phyloP scores from a whole-genome alignment of 2,329 filamentous ascomycete genomes.

The Xenosphaeropsis pyriputrescens region DNA sequence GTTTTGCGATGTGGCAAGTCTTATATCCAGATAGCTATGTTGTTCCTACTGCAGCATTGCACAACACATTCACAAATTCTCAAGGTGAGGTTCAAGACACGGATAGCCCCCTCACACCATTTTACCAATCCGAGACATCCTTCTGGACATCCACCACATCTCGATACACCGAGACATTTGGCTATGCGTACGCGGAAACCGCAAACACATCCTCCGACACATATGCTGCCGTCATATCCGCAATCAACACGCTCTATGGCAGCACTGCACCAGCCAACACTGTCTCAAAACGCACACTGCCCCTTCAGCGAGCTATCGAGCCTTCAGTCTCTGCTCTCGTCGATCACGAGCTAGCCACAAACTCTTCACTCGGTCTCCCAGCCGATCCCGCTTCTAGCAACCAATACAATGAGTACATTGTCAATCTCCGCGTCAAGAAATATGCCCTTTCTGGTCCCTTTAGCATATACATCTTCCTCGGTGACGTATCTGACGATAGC shows the following conservation, averaged over 20 bases:
- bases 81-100: constrained; percentile 36
- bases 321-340: not conserved
- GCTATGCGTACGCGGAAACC: constrained; percentile 61
- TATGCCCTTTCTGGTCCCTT: constrained; percentile 47
- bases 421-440: constrained; percentile 48
- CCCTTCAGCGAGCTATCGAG: not conserved
- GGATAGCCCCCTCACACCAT: constrained; percentile 47
- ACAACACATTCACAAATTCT: constrained; percentile 43
- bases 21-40: constrained; percentile 58
- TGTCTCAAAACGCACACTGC: not conserved
- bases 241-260: constrained; percentile 51
- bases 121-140: constrained; percentile 40
- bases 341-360: not conserved
- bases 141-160: constrained; percentile 56
- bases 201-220: not conserved
- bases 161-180: constrained; percentile 44
- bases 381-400: constrained; percentile 6
- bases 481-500: constrained; percentile 16
- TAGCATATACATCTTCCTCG: constrained; percentile 55
- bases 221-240: constrained; percentile 25
- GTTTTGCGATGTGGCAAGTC: constrained; percentile 62
- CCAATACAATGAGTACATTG: constrained; percentile 49
- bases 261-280: constrained; percentile 15
- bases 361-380: not conserved
- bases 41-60: constrained; percentile 33